These are phyloP conservation scores for Lodderomyces beijingensis DNA, from an alignment of 1,139 yeast species.

Conservation along the genomic window DNA sequence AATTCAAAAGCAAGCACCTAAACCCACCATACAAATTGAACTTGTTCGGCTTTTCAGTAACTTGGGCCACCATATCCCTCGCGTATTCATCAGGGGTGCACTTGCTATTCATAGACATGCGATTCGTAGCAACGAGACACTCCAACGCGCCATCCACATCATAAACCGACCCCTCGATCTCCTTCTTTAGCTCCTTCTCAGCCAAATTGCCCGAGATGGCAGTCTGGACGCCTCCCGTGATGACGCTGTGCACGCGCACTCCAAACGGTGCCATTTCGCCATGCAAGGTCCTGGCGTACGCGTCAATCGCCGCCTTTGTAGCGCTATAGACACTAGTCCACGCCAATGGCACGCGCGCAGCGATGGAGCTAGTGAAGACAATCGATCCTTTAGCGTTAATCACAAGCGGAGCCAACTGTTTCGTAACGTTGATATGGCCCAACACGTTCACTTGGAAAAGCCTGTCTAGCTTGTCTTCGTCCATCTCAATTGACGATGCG, in stretches of 20 bases:
- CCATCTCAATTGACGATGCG: conserved; percentile 31
- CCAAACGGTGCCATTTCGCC: conserved; percentile 52
- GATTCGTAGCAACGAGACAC: conserved; percentile 18
- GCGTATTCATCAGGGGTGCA: conserved; percentile 27
- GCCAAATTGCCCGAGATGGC: conserved; percentile 21
- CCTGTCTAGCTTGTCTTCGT: conserved; percentile 21
- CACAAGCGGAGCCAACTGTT: conserved; percentile 26
- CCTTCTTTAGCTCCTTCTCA: conserved; percentile 2
- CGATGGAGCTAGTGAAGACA: conserved; percentile 34
- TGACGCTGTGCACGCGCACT: conserved; percentile 32
- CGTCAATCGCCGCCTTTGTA: conserved; percentile 66
- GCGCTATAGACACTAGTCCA: conserved; percentile 33
- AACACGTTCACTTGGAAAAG: conserved; percentile 32
- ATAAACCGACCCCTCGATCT: conserved; percentile 17
- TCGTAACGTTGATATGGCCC: conserved; percentile 37
- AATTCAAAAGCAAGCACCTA: conserved; percentile 20
- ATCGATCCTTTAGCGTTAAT: conserved; percentile 34
- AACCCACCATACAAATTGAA: conserved; percentile 31
- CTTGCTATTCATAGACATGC: conserved; percentile 25
- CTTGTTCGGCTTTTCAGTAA: conserved; percentile 19
- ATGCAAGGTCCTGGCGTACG: conserved; percentile 59
- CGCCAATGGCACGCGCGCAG: conserved; percentile 32
- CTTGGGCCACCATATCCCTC: conserved; percentile 22
- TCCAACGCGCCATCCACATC: conserved; percentile 28
- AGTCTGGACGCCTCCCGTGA: conserved; percentile 40